Evolutionary conservation across 345 rosid species (phyloP).

Genomic region (Salix arbutifolia): DNA sequence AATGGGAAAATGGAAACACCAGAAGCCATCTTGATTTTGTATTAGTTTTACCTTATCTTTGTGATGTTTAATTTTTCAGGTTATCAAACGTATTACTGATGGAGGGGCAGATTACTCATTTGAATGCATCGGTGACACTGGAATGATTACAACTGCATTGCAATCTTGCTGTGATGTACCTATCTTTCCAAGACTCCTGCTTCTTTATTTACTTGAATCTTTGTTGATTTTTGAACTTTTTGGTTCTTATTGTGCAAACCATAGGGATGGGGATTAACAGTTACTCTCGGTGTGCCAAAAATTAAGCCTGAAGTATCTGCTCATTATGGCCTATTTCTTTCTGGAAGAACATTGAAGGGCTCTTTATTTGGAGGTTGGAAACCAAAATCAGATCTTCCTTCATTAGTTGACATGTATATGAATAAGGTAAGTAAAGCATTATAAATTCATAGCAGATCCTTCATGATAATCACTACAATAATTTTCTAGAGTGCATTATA

Average conservation of each 20-base stretch:
- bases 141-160: conserved; percentile 63
- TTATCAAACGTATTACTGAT: conserved; percentile 61
- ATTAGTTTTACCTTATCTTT: not conserved
- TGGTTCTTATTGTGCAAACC: not conserved
- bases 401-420: conserved; percentile 64
- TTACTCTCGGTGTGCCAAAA: conserved; percentile 92
- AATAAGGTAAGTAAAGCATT: conserved; percentile 47
- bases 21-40: not conserved
- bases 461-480: not conserved
- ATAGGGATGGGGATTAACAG: conserved; percentile 90
- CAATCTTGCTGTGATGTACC: conserved; percentile 84
- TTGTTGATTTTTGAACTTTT: conserved; percentile 1
- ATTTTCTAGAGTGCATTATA: not conserved
- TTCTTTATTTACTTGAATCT: not conserved
- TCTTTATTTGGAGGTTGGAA: conserved; percentile 84
- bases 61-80: conserved; percentile 37
- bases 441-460: not conserved
- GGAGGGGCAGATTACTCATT: conserved; percentile 94
- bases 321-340: conserved; percentile 67
- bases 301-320: conserved; percentile 68
- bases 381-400: conserved; percentile 85
- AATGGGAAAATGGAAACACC: not conserved
- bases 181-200: not conserved
- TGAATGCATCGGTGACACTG: conserved; percentile 80
- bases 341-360: conserved; percentile 76